Percentiles rank a stretch among this genome's conserved stretches.
phyloP scores from a whole-genome alignment of 768 basidiomycete genomes.

The Kwoniella botswanensis region DNA sequence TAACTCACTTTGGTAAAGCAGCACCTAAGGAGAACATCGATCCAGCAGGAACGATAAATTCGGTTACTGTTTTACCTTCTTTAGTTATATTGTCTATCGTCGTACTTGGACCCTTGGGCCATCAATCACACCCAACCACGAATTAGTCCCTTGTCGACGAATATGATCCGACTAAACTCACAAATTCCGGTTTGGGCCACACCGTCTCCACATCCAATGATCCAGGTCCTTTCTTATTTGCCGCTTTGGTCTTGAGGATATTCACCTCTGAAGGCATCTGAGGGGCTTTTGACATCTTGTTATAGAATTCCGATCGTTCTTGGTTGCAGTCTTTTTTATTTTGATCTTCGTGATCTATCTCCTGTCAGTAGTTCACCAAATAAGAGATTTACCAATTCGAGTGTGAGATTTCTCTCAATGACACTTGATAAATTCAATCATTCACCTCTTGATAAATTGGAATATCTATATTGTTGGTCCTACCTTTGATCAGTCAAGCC shows the following conservation, averaged over 20 bases:
- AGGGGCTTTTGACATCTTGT: constrained; percentile 24
- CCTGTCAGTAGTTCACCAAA: no score
- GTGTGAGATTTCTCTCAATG: no score
- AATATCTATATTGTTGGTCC: no score
- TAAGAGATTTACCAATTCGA: no score
- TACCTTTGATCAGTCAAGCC: no score
- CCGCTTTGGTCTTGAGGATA: constrained; percentile 49
- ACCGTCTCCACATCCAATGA: constrained; percentile 38
- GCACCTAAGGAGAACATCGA: constrained; percentile 52
- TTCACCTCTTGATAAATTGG: no score
- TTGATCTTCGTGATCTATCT: not conserved
- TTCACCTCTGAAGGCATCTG: constrained; percentile 46
- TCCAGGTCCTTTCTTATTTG: constrained; percentile 43
- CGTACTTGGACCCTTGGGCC: constrained; percentile 23
- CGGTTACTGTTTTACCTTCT: constrained; percentile 36
- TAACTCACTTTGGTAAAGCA: constrained; percentile 33
- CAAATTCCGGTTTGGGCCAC: constrained; percentile 54
- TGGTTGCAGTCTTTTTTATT: not conserved
- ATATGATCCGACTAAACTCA: constrained; percentile 23
- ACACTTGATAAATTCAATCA: no score
- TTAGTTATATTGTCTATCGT: constrained; percentile 43
- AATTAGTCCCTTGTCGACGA: not conserved
- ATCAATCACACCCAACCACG: no score
- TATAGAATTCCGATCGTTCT: not conserved
- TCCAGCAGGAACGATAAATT: constrained; percentile 50